These are phyloP conservation scores for Aspergillus arachidicola DNA, from an alignment of 2,329 filamentous ascomycete species.

Conservation along the genomic window DNA sequence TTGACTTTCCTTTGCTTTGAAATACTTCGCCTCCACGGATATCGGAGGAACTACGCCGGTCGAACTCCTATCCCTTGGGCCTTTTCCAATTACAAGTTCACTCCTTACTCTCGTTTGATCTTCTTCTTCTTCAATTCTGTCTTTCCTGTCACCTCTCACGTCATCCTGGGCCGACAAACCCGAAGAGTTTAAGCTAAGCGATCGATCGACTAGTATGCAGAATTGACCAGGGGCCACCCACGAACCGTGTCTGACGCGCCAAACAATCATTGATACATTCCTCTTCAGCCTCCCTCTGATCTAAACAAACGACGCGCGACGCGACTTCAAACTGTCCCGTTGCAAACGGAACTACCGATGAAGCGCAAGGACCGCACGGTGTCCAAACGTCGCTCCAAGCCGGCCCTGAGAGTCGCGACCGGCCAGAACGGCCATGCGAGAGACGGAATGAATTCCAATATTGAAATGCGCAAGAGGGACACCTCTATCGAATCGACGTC, in stretches of 20 bases:
- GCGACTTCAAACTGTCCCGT: not conserved
- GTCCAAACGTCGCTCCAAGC: slow-evolving; percentile 43
- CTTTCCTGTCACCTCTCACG: not conserved
- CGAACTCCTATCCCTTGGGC: not conserved
- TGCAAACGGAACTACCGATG: slow-evolving; percentile 27
- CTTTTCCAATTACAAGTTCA: not conserved
- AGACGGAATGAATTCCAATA: slow-evolving; percentile 46
- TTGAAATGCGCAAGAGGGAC: slow-evolving; percentile 53
- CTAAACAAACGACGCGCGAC: not conserved
- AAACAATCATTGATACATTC: not conserved
- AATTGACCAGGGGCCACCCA: not conserved
- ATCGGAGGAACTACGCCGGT: not conserved
- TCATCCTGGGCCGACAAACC: not conserved
- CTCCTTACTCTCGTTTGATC: not conserved
- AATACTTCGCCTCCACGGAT: not conserved
- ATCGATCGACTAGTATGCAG: not conserved
- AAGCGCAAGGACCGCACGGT: slow-evolving; percentile 39
- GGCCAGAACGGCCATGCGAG: slow-evolving; percentile 38
- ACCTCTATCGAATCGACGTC: slow-evolving; percentile 44
- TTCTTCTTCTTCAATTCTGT: not conserved
- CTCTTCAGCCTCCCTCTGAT: not conserved
- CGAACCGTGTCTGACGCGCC: not conserved
- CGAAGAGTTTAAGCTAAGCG: not conserved
- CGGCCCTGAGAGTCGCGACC: slow-evolving; percentile 40
- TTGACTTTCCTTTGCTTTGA: not conserved